Evolutionary conservation across 139 green algal species (phyloP), one percentile per base, ranked within the genome.

Genomic region (Tetraselmis striata): DNA sequence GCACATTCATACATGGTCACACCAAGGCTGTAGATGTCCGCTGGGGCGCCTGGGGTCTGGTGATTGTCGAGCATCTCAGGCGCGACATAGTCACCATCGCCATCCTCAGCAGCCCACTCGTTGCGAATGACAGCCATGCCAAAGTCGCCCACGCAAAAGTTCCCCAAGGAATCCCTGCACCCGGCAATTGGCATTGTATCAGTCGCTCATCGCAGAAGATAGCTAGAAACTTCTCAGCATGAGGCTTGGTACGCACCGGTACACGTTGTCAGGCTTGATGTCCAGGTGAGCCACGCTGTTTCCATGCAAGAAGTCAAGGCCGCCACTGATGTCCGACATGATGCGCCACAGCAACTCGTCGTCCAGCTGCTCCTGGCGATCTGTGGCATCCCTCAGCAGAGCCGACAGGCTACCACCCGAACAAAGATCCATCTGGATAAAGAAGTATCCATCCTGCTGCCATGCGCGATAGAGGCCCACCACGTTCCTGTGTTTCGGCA

Each of bases 241-340:
- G n/a, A n/a, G n/a, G n/a, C n/a, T n/a, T 67, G 45, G 11, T 67
- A 18, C 45, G 5, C 18, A 59, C 2, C 78, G 59, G 81, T 90
- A 94, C 30, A 96, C 85, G 86, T 97, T 97, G 29, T 96, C 93
- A 2, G 93, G 93, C 83, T 97, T 97, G 59, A 97, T 88, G 85
- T 97, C 93, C 59, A 97, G 87, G 84, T 97, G 93, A 45, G 97
- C 29, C 24, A 97, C 85, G 26, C 85, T 78, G 32, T 90, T 76
- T n/a, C 26, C 45, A 83, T 97, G 93, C 30, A 97, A 85, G 79
- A 95, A 93, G 30, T 82, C 31, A 30, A 97, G 85, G 2, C 93
- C 93, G 23, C 32, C 80, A 31, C 88, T 88, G 1, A 93, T 67
- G 45, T 92, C 77, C 28, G 76, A 23, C 5, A 79, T 77, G 23